phyloP scores from a whole-genome alignment of 1,284 basidiomycete genomes.

The Ceratorhiza oryzae-sativae region DNA sequence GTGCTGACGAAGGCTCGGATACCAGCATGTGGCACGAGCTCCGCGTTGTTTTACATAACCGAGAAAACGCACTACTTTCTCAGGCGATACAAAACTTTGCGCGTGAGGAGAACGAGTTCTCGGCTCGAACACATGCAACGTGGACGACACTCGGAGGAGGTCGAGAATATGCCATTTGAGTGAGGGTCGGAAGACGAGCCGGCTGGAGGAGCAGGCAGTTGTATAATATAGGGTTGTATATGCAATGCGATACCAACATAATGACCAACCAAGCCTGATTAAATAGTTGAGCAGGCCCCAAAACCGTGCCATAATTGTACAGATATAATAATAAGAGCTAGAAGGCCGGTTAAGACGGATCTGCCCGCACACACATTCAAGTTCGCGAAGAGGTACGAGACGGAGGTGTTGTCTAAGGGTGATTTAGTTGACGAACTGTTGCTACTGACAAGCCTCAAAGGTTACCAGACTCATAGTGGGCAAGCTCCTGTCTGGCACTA shows the following conservation, averaged over 20 bases:
- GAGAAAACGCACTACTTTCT: constrained; percentile 83
- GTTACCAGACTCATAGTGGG: neutral
- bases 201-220: neutral
- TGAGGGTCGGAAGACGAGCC: too few species aligned
- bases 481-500: neutral
- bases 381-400: too few species aligned
- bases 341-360: too few species aligned
- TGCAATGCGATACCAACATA: constrained; percentile 4
- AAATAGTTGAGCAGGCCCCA: too few species aligned
- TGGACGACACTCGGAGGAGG: constrained; percentile 77
- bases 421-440: too few species aligned
- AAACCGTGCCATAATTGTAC: too few species aligned
- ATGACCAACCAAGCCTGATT: too few species aligned
- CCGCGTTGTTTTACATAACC: constrained; percentile 84
- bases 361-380: too few species aligned
- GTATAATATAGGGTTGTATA: neutral
- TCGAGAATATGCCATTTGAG: constrained; percentile 85
- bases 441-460: neutral
- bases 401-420: too few species aligned
- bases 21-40: constrained; percentile 90
- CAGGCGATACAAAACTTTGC: constrained; percentile 74
- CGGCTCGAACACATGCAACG: constrained; percentile 66
- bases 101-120: constrained; percentile 71
- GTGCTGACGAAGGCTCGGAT: constrained; percentile 8
- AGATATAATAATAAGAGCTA: too few species aligned